These are phyloP conservation scores for Blastomyces parvus DNA, from an alignment of 2,329 filamentous ascomycete species.

Conservation along the genomic window DNA sequence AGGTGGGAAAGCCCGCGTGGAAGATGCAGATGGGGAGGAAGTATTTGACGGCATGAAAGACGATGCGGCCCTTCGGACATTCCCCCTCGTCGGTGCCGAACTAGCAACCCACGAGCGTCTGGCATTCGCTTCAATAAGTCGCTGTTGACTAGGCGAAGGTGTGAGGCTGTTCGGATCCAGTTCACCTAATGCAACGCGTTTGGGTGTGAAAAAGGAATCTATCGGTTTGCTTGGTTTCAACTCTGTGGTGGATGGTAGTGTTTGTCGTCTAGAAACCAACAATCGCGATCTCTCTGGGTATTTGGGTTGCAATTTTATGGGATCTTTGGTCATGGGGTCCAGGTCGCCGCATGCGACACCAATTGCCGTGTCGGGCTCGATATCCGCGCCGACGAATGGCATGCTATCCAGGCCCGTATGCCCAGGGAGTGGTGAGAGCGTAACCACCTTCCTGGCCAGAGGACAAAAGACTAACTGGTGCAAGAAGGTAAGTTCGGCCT, in stretches of 20 bases:
- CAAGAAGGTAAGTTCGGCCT: conserved; percentile 85
- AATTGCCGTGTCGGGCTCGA: conserved; percentile 59
- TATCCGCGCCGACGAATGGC: conserved; percentile 68
- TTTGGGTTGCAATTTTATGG: conserved; percentile 36
- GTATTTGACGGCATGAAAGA: conserved; percentile 28
- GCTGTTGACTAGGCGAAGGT: conserved; percentile 55
- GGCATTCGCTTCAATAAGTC: conserved; percentile 45
- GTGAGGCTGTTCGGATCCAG: conserved; percentile 59
- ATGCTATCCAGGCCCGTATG: conserved; percentile 59
- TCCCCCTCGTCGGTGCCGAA: conserved; percentile 35
- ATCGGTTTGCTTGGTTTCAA: conserved; percentile 54
- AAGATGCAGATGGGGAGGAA: conserved; percentile 14
- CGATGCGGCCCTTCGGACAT: conserved; percentile 27
- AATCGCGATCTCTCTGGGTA: conserved; percentile 27
- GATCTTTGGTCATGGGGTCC: conserved; percentile 78
- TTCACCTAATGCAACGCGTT: conserved; percentile 55
- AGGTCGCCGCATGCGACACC: conserved; percentile 72
- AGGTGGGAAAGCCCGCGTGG: conserved; percentile 16
- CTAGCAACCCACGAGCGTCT: conserved; percentile 47
- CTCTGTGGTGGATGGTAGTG: conserved; percentile 38
- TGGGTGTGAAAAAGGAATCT: conserved; percentile 55
- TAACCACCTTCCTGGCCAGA: conserved; percentile 57
- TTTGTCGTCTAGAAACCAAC: conserved; percentile 32
- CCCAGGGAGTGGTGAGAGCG: conserved; percentile 58
- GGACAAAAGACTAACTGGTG: conserved; percentile 95